A percentile compares a stretch with the other conserved stretches of the same genome.
phyloP scores from a whole-genome alignment of 768 basidiomycete species.

The Tricholoma flavovirens region DNA sequence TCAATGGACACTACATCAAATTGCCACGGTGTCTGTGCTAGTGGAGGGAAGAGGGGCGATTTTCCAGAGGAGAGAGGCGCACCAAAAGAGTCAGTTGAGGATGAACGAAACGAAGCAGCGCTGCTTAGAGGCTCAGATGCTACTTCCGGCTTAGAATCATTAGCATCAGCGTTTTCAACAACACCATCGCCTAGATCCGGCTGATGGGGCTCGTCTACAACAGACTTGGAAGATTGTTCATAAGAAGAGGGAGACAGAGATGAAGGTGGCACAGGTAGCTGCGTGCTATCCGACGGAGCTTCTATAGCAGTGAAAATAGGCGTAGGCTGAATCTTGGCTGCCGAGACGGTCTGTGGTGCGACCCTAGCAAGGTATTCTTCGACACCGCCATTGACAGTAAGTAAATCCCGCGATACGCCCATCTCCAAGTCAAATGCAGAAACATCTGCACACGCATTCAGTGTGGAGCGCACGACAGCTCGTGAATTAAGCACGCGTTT shows the following conservation, averaged over 20 bases:
- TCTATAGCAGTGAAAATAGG: not conserved
- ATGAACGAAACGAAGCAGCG: constrained; percentile 35
- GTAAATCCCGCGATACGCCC: constrained; percentile 52
- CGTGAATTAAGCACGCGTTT: constrained; percentile 65
- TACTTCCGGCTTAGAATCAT: not conserved
- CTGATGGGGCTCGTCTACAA: too few species aligned
- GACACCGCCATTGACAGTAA: constrained; percentile 56
- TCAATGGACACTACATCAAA: constrained; percentile 76
- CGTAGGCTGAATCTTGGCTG: too few species aligned
- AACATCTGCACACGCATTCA: constrained; percentile 40
- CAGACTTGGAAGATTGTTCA: not conserved
- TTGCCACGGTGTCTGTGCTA: constrained; percentile 43
- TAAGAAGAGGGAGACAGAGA: not conserved
- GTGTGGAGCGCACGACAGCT: constrained; percentile 22
- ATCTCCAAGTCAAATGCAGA: constrained; percentile 71
- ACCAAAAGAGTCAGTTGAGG: constrained; percentile 51
- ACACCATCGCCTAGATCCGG: not conserved
- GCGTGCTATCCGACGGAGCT: not conserved
- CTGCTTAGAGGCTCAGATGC: constrained; percentile 13
- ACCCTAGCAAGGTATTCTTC: constrained; percentile 62
- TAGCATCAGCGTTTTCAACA: not conserved
- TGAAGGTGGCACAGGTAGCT: not conserved
- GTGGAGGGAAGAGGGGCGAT: constrained; percentile 31
- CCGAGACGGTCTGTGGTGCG: constrained; percentile 21
- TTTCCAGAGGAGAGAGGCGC: constrained; percentile 30